phyloP scores from a whole-genome alignment of 257 asterid genomes.

The Solanum tarapatanum region DNA sequence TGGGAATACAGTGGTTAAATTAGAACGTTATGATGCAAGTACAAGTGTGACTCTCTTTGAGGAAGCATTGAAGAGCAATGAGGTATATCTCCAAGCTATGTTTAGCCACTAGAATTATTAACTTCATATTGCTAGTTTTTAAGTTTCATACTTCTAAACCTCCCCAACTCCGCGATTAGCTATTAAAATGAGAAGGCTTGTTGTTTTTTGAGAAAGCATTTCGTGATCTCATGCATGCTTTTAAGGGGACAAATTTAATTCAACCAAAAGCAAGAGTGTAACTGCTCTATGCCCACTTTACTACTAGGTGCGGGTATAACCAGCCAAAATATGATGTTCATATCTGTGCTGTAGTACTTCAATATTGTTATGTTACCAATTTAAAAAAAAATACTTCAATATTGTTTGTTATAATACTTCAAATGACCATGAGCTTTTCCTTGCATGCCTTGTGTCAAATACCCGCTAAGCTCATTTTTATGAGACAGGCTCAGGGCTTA shows the following conservation, averaged over 20 bases:
- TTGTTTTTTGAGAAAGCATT: background rate
- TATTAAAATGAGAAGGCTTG: background rate
- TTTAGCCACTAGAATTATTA: background rate
- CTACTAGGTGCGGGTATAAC: background rate
- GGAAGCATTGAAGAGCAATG: slow-evolving; percentile 59
- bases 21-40: slow-evolving; percentile 39
- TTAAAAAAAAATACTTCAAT: background rate
- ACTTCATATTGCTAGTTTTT: background rate
- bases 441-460: background rate
- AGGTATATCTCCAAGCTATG: slow-evolving; percentile 31
- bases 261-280: background rate
- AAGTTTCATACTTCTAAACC: background rate
- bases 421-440: background rate
- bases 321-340: background rate
- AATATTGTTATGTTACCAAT: background rate
- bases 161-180: background rate
- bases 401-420: background rate
- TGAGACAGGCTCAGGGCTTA: background rate
- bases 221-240: background rate
- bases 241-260: background rate
- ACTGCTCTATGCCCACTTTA: background rate
- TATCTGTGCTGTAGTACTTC: background rate
- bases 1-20: slow-evolving; percentile 31
- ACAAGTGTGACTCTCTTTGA: slow-evolving; percentile 41
- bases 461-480: background rate